These are phyloP conservation scores for Sphaerobolus stellatus DNA, from an alignment of 1,284 basidiomycete genomes.

Conservation along the genomic window DNA sequence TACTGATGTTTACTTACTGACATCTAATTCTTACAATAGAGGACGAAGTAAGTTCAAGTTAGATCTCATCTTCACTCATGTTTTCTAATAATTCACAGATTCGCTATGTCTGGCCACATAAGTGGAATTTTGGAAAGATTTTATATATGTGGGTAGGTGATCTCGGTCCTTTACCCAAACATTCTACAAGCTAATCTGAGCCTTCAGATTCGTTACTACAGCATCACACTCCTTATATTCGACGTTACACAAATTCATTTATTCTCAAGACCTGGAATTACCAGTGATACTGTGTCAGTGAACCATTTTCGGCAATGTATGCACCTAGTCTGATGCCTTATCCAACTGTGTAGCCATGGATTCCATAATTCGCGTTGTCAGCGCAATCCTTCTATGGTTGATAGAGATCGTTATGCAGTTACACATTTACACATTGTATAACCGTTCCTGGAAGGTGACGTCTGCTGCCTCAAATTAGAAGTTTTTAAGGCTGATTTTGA, in stretches of 20 bases:
- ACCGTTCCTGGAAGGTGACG: slow-evolving; percentile 36
- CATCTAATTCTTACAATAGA: not conserved
- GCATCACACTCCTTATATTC: slow-evolving; percentile 39
- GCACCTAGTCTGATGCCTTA: not conserved
- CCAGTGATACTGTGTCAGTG: slow-evolving; percentile 10
- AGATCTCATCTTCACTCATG: not conserved
- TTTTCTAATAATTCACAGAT: not conserved
- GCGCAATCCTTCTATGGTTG: slow-evolving; percentile 41
- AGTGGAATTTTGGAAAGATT: not conserved
- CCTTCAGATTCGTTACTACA: slow-evolving; percentile 43
- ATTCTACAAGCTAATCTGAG: not conserved
- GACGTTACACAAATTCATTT: slow-evolving; percentile 43
- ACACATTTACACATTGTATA: slow-evolving; percentile 39
- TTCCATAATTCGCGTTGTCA: slow-evolving; percentile 36
- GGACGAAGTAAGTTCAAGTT: not conserved
- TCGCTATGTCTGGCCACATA: slow-evolving; percentile 3
- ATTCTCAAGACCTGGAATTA: slow-evolving; percentile 25
- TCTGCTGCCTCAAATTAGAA: too few species aligned
- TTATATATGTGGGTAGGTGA: slow-evolving; percentile 4
- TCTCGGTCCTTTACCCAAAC: not conserved
- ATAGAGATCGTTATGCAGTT: slow-evolving; percentile 45
- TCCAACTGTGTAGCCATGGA: slow-evolving; percentile 38
- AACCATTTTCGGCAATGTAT: slow-evolving; percentile 2
- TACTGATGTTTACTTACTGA: not conserved
- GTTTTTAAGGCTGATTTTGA: not conserved